Conservation (phyloP, 495 filamentous ascomycete genomes). For the Extremus antarcticus region DNA sequence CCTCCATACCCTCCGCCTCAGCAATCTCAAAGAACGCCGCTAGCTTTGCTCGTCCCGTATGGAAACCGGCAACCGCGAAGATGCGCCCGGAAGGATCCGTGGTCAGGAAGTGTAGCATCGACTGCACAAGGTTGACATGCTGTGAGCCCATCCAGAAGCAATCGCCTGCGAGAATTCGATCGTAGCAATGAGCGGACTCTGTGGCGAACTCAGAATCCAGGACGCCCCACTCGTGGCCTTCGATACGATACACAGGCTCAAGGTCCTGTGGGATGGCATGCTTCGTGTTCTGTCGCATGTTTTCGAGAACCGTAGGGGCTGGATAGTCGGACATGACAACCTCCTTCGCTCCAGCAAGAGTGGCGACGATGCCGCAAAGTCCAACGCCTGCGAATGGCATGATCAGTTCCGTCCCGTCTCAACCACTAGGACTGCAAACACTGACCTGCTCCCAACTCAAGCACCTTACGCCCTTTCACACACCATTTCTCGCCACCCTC, state of each 20-base stretch:
- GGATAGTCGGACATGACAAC: constrained; percentile 62
- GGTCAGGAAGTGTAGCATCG: constrained; percentile 62
- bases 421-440: neutral
- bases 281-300: constrained; percentile 51
- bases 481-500: constrained; percentile 34
- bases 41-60: constrained; percentile 69
- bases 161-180: constrained; percentile 67
- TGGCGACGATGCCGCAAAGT: constrained; percentile 58
- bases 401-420: too few relatives aligned
- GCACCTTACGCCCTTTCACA: constrained; percentile 40
- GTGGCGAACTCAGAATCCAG: constrained; percentile 42
- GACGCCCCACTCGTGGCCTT: constrained; percentile 67
- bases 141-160: constrained; percentile 78
- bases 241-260: constrained; percentile 33
- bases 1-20: constrained; percentile 45
- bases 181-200: constrained; percentile 42
- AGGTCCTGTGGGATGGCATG: constrained; percentile 37
- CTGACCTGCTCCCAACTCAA: constrained; percentile 54
- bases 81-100: constrained; percentile 39
- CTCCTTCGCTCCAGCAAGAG: constrained; percentile 48
- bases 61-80: constrained; percentile 67
- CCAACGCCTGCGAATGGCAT: too few relatives aligned
- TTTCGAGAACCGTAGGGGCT: constrained; percentile 44
- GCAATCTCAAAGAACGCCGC: constrained; percentile 58
- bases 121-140: constrained; percentile 58